Conservation (phyloP, 352 stramenopile species). For the Phytopythium cucurbitacearum region DNA sequence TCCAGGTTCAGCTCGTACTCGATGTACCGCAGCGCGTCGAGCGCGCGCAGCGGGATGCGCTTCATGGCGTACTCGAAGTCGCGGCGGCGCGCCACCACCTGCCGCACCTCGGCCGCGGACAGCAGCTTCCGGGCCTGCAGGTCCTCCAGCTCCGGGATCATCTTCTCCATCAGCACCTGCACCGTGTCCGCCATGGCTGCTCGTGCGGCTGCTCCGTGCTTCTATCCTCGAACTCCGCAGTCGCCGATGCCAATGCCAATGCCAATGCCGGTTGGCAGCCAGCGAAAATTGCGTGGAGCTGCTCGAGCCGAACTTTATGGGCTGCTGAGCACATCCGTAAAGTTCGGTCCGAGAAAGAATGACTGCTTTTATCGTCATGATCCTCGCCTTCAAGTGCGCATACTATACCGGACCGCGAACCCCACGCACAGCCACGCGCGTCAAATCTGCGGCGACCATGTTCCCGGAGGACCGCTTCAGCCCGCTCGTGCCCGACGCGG, state of each 20-base stretch:
- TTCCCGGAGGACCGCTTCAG: slow-evolving; percentile 82
- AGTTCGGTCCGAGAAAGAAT: no score
- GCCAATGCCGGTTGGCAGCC: neutral
- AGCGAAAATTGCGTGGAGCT: slow-evolving; percentile 6
- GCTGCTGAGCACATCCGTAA: no score
- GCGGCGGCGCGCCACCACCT: slow-evolving; percentile 86
- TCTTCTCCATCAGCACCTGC: slow-evolving; percentile 92
- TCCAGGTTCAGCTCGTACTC: slow-evolving; percentile 93
- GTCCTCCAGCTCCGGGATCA: slow-evolving; percentile 93
- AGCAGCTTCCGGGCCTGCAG: slow-evolving; percentile 87
- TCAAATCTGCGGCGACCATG: slow-evolving; percentile 24
- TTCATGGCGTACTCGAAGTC: slow-evolving; percentile 93
- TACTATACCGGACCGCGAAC: neutral
- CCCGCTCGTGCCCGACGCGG: slow-evolving; percentile 62
- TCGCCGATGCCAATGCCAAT: neutral
- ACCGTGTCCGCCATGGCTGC: slow-evolving; percentile 89
- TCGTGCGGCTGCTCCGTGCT: neutral
- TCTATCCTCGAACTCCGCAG: neutral
- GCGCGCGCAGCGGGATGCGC: slow-evolving; percentile 84
- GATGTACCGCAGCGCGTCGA: slow-evolving; percentile 92
- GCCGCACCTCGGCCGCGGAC: slow-evolving; percentile 80
- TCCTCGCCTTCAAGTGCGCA: neutral
- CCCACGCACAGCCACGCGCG: neutral
- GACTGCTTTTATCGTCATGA: no score
- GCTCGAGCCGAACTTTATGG: neutral